A percentile compares a stretch with the other conserved stretches of the same genome.
These are phyloP conservation scores for Aspergillus wentii DNA, from an alignment of 495 filamentous ascomycete species.

Conservation along the genomic window DNA sequence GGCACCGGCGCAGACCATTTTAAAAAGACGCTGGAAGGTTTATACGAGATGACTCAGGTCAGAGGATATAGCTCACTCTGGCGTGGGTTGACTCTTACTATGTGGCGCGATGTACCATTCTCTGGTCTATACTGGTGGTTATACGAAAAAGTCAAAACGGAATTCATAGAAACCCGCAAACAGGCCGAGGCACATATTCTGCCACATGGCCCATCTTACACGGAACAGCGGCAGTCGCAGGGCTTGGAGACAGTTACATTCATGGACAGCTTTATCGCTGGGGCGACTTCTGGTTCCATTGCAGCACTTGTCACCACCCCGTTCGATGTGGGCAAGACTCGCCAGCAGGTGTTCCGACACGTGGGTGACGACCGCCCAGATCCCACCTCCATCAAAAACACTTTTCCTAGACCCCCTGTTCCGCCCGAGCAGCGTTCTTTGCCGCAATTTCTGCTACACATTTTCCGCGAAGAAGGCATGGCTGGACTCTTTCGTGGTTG, in stretches of 20 bases:
- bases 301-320: conserved; percentile 91
- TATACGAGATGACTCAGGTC: conserved; percentile 70
- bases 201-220: conserved; percentile 13
- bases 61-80: conserved; percentile 81
- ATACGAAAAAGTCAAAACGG: conserved; percentile 74
- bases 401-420: too few relatives aligned
- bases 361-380: conserved; percentile 35
- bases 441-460: conserved; percentile 76
- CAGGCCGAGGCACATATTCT: conserved; percentile 26
- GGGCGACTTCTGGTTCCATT: conserved; percentile 73
- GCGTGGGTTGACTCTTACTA: conserved; percentile 86
- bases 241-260: conserved; percentile 55
- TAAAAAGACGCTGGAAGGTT: conserved; percentile 64
- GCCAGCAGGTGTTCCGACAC: conserved; percentile 74
- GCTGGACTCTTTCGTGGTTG: conserved; percentile 84
- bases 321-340: conserved; percentile 96
- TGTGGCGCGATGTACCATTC: conserved; percentile 97
- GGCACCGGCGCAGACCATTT: conserved; percentile 58
- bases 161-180: conserved; percentile 59
- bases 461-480: conserved; percentile 78
- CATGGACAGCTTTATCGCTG: conserved; percentile 82
- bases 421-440: conserved; percentile 67
- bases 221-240: conserved; percentile 31
- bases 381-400: too few relatives aligned
- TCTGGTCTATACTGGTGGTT: conserved; percentile 98